Evolutionary conservation across 73 alveolate species (phyloP).

Genomic region (Uronychia setigera): DNA sequence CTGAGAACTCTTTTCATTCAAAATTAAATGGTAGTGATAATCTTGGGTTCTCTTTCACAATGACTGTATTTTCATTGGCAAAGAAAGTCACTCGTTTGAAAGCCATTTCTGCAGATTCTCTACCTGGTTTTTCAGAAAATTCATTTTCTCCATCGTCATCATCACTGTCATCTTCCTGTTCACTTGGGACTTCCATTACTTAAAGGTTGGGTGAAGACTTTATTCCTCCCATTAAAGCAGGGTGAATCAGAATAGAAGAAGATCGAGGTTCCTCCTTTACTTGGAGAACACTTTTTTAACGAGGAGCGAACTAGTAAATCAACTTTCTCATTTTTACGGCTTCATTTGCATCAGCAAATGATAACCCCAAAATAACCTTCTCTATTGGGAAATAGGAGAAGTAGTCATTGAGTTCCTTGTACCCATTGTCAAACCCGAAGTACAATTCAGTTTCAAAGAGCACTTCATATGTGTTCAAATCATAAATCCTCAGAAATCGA

Average conservation of each 20-base stretch:
- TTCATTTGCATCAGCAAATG: constrained; percentile 58
- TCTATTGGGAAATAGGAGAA: constrained; percentile 49
- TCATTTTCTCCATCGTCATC: neutral
- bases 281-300: neutral
- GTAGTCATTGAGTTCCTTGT: constrained; percentile 45
- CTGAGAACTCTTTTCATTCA: constrained; percentile 58
- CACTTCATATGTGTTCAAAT: constrained; percentile 6
- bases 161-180: too few relatives aligned
- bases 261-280: neutral
- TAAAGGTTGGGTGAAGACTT: too few relatives aligned
- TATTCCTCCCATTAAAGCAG: constrained; percentile 1
- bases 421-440: constrained; percentile 31
- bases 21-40: constrained; percentile 35
- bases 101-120: too few relatives aligned
- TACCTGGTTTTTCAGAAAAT: too few relatives aligned
- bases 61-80: neutral
- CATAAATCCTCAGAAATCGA: neutral
- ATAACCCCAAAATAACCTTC: constrained; percentile 37
- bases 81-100: too few relatives aligned
- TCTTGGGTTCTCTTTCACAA: neutral
- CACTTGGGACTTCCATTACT: too few relatives aligned
- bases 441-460: constrained; percentile 56
- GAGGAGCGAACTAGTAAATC: neutral
- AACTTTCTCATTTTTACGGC: neutral
- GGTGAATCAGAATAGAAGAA: neutral